Conservation (phyloP, 2,329 filamentous ascomycete species). For the Aspergillus tubingensis region DNA sequence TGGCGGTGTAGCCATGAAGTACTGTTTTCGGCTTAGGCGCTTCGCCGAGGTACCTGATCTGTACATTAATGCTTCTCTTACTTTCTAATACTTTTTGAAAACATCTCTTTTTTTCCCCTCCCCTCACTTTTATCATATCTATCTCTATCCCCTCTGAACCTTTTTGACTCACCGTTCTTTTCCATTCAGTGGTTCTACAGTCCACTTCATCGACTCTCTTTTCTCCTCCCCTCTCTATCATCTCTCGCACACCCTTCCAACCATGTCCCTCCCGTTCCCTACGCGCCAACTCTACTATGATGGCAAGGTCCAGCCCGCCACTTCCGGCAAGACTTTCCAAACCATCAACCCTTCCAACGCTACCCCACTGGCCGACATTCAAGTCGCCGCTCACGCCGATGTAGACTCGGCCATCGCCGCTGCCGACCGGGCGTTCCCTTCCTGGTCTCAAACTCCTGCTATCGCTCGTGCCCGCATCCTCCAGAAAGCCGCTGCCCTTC, state of each 20-base stretch:
- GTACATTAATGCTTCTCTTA: not conserved
- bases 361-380: slow-evolving; percentile 68
- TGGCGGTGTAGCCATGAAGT: slow-evolving; percentile 10
- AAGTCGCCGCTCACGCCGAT: slow-evolving; percentile 66
- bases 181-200: not conserved
- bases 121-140: not conserved
- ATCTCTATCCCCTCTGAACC: too few species aligned
- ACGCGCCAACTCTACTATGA: slow-evolving; percentile 72
- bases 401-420: slow-evolving; percentile 72
- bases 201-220: not conserved
- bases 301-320: slow-evolving; percentile 65
- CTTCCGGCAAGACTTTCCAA: slow-evolving; percentile 64
- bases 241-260: slow-evolving; percentile 8
- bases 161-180: not conserved
- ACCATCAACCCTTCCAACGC: slow-evolving; percentile 74
- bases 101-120: not conserved
- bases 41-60: not conserved
- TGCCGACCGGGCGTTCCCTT: slow-evolving; percentile 69
- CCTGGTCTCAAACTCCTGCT: slow-evolving; percentile 76
- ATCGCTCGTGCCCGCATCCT: slow-evolving; percentile 75
- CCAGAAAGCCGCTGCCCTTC: slow-evolving; percentile 70
- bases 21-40: not conserved
- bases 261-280: slow-evolving; percentile 45
- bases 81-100: not conserved
- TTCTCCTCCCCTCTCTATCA: slow-evolving; percentile 17